phyloP scores from a whole-genome alignment of 352 stramenopile species.

The Pythium dissimile region DNA sequence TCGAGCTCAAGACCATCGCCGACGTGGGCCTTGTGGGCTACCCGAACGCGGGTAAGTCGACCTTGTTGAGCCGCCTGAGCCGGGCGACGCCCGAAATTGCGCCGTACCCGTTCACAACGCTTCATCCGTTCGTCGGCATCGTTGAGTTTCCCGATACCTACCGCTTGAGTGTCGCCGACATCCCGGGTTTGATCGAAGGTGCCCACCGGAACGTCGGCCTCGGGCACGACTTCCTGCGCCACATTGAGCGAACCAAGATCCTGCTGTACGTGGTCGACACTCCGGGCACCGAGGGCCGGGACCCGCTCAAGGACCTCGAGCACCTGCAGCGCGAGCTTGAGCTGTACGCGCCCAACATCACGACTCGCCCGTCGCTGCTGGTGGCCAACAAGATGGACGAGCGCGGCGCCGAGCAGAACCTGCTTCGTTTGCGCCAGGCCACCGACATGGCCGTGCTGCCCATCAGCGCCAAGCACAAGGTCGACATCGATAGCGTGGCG shows the following conservation, averaged over 20 bases:
- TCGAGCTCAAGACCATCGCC: slow-evolving; percentile 98
- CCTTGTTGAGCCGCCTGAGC: slow-evolving; percentile 92
- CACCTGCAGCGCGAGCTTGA: slow-evolving; percentile 85
- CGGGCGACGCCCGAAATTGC: slow-evolving; percentile 93
- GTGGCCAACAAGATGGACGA: slow-evolving; percentile 91
- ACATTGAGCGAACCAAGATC: slow-evolving; percentile 98
- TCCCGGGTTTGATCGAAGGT: slow-evolving; percentile 87
- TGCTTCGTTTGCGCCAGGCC: slow-evolving; percentile 64
- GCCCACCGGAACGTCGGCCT: slow-evolving; percentile 96
- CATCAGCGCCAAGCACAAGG: slow-evolving; percentile 83
- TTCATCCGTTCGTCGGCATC: slow-evolving; percentile 94
- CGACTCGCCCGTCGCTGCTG: slow-evolving; percentile 78
- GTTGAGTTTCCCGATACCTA: slow-evolving; percentile 95
- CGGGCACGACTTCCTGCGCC: slow-evolving; percentile 97
- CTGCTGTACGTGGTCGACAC: slow-evolving; percentile 87
- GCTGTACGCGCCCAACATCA: slow-evolving; percentile 85
- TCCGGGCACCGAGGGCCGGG: slow-evolving; percentile 67
- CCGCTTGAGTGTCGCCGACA: slow-evolving; percentile 87
- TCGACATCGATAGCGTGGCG: slow-evolving; percentile 81
- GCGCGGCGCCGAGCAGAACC: slow-evolving; percentile 71
- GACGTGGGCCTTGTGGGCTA: slow-evolving; percentile 98
- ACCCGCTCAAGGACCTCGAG: slow-evolving; percentile 70
- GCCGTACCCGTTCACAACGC: slow-evolving; percentile 97
- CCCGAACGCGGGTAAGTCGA: slow-evolving; percentile 98
- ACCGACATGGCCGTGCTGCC: slow-evolving; percentile 77